phyloP scores from a whole-genome alignment of 148 eudicot species.

The Heliosperma pusillum region DNA sequence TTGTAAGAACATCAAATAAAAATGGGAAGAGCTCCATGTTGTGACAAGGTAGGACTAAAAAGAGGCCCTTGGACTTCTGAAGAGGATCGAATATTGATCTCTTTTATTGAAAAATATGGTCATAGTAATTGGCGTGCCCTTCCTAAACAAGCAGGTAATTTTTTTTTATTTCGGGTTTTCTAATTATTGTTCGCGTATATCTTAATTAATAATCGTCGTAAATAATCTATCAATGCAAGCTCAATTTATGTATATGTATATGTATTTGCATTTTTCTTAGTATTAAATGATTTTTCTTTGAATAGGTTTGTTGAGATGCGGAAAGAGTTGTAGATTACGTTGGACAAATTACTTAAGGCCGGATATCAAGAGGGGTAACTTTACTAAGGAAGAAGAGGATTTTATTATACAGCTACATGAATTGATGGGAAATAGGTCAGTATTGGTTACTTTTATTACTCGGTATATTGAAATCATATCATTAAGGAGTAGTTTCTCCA shows the following conservation, averaged over 20 bases:
- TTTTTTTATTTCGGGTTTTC: background rate
- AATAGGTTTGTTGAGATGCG: conserved; percentile 68
- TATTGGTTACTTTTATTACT: background rate
- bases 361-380: conserved; percentile 72
- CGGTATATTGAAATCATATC: no score
- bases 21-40: conserved; percentile 75
- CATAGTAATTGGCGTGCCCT: conserved; percentile 69
- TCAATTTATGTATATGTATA: no score
- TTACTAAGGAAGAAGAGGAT: conserved; percentile 67
- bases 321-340: conserved; percentile 75
- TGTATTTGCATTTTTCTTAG: background rate
- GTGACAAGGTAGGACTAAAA: conserved; percentile 61
- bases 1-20: background rate
- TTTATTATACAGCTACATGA: conserved; percentile 56
- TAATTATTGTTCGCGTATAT: background rate
- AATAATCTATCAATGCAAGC: background rate
- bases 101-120: conserved; percentile 45
- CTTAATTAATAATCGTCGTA: background rate
- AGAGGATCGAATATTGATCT: conserved; percentile 51
- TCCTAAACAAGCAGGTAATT: conserved; percentile 56
- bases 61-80: conserved; percentile 66
- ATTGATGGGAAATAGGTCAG: conserved; percentile 69
- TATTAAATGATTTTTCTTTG: background rate
- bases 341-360: conserved; percentile 73
- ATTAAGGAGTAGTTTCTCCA: no score